These are phyloP conservation scores for Aspergillus sp. DNA, from an alignment of 2,329 filamentous ascomycete species.

Conservation along the genomic window DNA sequence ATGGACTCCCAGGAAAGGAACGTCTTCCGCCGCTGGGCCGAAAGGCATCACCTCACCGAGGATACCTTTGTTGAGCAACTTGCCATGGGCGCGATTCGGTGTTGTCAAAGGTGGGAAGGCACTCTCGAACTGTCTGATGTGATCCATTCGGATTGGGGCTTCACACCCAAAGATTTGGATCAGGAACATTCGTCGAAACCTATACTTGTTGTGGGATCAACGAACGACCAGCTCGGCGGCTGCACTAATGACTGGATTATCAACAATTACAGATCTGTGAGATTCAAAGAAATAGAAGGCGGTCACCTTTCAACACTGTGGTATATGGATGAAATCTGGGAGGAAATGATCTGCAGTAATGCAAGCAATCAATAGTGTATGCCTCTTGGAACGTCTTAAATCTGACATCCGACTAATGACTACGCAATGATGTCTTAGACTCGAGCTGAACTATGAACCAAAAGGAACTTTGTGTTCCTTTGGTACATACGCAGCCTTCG, in stretches of 20 bases:
- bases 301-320: not conserved
- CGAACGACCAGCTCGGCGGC: not conserved
- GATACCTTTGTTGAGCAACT: not conserved
- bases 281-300: not conserved
- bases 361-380: not conserved
- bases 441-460: too few species aligned
- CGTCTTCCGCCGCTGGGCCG: not conserved
- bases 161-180: not conserved
- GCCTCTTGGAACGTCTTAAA: too few species aligned
- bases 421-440: not conserved
- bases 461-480: too few species aligned
- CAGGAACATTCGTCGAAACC: not conserved
- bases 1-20: not conserved
- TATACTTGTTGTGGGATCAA: not conserved
- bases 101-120: not conserved
- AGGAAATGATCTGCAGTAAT: not conserved
- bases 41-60: not conserved
- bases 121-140: not conserved
- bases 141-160: not conserved
- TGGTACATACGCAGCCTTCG: too few species aligned
- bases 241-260: not conserved
- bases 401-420: not conserved
- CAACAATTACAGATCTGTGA: not conserved
- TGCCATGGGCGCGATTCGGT: not conserved
- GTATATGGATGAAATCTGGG: not conserved